Percentiles rank a stretch among this genome's conserved stretches.
phyloP scores from a whole-genome alignment of 352 stramenopile species.

The Phytophthora megakarya region DNA sequence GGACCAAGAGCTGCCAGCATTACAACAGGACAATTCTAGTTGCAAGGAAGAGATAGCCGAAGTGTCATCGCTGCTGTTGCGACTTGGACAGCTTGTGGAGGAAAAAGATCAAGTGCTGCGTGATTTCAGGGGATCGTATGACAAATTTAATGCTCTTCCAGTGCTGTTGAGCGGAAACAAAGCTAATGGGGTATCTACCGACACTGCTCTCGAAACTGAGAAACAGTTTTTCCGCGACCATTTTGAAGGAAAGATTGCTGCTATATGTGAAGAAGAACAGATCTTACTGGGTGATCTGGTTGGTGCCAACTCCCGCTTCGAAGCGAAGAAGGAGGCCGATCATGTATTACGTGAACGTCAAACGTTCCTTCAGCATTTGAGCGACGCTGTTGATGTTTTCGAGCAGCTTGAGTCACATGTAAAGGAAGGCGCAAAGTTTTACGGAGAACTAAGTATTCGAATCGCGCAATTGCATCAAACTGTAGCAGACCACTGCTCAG shows the following conservation, averaged over 20 bases:
- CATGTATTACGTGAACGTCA: constrained; percentile 58
- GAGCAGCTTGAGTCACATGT: constrained; percentile 79
- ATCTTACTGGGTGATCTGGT: constrained; percentile 45
- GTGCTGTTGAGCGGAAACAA: constrained; percentile 47
- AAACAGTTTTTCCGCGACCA: constrained; percentile 69
- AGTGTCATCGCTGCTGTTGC: constrained; percentile 59
- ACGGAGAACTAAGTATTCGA: constrained; percentile 56
- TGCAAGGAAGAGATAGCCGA: constrained; percentile 57
- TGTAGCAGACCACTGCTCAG: constrained; percentile 71
- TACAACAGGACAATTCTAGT: constrained; percentile 56
- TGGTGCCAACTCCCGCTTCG: constrained; percentile 58
- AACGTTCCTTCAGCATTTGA: constrained; percentile 60
- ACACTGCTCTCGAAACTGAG: constrained; percentile 50
- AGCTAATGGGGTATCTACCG: constrained; percentile 20
- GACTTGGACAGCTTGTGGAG: constrained; percentile 53
- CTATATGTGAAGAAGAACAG: constrained; percentile 60
- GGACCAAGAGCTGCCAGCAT: constrained; percentile 53
- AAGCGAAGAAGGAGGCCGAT: constrained; percentile 64
- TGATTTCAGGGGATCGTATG: constrained; percentile 55
- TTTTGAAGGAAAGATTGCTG: constrained; percentile 58
- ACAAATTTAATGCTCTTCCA: constrained; percentile 66
- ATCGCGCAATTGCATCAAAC: constrained; percentile 75
- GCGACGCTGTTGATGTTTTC: constrained; percentile 73
- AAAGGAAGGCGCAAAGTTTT: constrained; percentile 74
- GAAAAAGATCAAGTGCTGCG: constrained; percentile 65